Evolutionary conservation across 2,329 filamentous ascomycete species (phyloP).

Genomic region (Diaporthe destruens): DNA sequence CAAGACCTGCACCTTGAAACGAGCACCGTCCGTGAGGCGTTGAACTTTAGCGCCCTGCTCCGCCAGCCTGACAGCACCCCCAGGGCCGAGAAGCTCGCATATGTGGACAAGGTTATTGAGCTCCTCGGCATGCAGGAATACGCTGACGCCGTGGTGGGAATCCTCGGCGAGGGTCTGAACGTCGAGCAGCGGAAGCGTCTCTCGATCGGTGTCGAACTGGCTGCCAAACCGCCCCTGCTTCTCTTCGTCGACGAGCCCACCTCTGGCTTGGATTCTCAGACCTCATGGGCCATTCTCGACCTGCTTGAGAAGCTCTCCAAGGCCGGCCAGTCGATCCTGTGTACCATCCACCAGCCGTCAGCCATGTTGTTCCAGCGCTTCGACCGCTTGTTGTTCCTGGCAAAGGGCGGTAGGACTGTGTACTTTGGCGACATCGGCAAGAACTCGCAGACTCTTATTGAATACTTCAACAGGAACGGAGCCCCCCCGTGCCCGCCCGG

Average conservation of each 20-base stretch:
- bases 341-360: constrained; percentile 93
- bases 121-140: constrained; percentile 75
- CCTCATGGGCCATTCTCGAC: constrained; percentile 88
- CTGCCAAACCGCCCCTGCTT: constrained; percentile 87
- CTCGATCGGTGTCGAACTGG: constrained; percentile 86
- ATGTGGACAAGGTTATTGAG: constrained; percentile 76
- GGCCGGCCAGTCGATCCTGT: constrained; percentile 88
- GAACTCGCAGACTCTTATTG: constrained; percentile 48
- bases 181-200: constrained; percentile 46
- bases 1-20: constrained; percentile 76
- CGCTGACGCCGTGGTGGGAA: constrained; percentile 76
- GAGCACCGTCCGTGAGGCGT: constrained; percentile 74
- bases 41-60: constrained; percentile 73
- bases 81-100: constrained; percentile 71
- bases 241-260: constrained; percentile 94
- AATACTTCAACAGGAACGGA: constrained; percentile 73
- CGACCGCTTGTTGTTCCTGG: constrained; percentile 80
- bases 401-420: constrained; percentile 78
- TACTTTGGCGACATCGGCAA: constrained; percentile 74
- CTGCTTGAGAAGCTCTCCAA: constrained; percentile 88
- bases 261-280: constrained; percentile 89
- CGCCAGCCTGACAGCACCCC: constrained; percentile 70
- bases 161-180: constrained; percentile 73
- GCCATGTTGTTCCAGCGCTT: constrained; percentile 93
- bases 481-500: constrained; percentile 64